These are phyloP conservation scores for Dioszegia crocea DNA, from an alignment of 768 basidiomycete species.

Conservation along the genomic window DNA sequence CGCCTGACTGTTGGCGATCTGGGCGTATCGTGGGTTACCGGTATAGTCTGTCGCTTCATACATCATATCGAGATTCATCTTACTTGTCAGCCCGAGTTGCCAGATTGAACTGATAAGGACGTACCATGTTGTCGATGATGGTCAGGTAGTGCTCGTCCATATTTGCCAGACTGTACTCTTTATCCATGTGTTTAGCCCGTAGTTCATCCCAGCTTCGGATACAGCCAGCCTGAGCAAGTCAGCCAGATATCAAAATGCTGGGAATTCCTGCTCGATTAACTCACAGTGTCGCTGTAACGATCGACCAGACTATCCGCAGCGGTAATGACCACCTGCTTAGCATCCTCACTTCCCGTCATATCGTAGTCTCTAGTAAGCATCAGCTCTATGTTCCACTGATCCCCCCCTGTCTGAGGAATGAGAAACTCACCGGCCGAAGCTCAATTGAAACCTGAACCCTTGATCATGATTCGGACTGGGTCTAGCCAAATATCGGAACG, in stretches of 20 bases:
- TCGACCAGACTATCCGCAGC: conserved; percentile 33
- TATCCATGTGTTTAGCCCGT: conserved; percentile 8
- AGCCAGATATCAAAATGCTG: not conserved
- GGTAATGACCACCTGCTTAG: conserved; percentile 31
- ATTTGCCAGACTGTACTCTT: conserved; percentile 24
- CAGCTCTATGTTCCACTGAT: not conserved
- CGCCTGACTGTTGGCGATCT: conserved; percentile 33
- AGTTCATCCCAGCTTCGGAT: conserved; percentile 34
- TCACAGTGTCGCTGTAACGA: conserved; percentile 28
- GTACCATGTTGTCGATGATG: conserved; percentile 45
- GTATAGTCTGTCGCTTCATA: conserved; percentile 36
- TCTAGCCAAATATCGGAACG: conserved; percentile 23
- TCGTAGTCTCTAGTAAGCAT: conserved; percentile 22
- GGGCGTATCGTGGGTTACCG: conserved; percentile 28
- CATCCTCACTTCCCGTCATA: conserved; percentile 29
- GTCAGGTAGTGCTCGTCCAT: conserved; percentile 36
- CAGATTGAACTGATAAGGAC: not conserved
- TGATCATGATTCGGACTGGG: conserved; percentile 37
- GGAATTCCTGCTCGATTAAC: conserved; percentile 2
- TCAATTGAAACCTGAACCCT: conserved; percentile 38
- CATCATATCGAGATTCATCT: conserved; percentile 44
- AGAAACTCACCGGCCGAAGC: conserved; percentile 27
- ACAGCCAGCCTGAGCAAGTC: conserved; percentile 27
- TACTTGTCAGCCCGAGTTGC: not conserved
- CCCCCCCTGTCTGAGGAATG: not conserved